Conservation (phyloP, 2,329 filamentous ascomycete species). For the Teratosphaeria nubilosa region DNA sequence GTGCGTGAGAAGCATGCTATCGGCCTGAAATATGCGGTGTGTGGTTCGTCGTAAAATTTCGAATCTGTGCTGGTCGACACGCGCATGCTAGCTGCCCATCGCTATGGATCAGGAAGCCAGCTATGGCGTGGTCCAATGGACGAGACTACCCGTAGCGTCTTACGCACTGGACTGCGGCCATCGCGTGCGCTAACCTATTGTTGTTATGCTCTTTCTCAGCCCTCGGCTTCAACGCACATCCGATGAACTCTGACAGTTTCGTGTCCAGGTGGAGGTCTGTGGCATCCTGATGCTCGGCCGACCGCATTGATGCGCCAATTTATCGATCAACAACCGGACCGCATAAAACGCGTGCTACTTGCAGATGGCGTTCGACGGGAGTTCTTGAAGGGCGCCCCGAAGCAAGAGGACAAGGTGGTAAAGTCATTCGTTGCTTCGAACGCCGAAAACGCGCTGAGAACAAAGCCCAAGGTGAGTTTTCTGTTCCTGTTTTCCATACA, state of each 20-base stretch:
- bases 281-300: slow-evolving; percentile 62
- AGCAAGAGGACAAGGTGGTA: slow-evolving; percentile 51
- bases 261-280: slow-evolving; percentile 60
- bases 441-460: slow-evolving; percentile 67
- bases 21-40: too few species aligned
- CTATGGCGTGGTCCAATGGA: neutral
- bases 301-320: slow-evolving; percentile 59
- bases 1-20: too few species aligned
- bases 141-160: neutral
- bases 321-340: slow-evolving; percentile 62
- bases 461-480: slow-evolving; percentile 61
- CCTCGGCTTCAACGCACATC: neutral
- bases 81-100: neutral
- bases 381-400: slow-evolving; percentile 51
- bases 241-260: neutral
- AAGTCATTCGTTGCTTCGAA: slow-evolving; percentile 62
- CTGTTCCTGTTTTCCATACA: neutral
- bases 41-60: too few species aligned
- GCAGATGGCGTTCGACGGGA: slow-evolving; percentile 50
- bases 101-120: neutral
- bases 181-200: neutral
- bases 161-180: neutral
- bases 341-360: slow-evolving; percentile 58
- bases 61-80: neutral
- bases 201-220: neutral